These are phyloP conservation scores for Aspergillus clavatus DNA, from an alignment of 2,329 filamentous ascomycete species.

Conservation along the genomic window DNA sequence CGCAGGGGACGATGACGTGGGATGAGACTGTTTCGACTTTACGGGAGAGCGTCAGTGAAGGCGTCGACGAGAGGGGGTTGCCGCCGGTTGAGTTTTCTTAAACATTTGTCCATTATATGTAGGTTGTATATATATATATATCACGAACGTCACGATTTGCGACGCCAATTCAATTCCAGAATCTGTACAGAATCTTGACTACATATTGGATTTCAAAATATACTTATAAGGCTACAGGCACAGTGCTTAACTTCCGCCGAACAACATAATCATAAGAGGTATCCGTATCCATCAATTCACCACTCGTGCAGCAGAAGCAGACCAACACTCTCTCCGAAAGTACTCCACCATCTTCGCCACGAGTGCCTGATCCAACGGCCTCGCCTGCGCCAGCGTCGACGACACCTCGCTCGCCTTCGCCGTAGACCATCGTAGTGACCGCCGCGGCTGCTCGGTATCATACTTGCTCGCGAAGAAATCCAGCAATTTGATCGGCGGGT, in stretches of 20 bases:
- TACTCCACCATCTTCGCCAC: constrained; percentile 36
- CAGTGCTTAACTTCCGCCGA: too few relatives aligned
- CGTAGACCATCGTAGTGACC: constrained; percentile 15
- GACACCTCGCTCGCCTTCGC: constrained; percentile 14
- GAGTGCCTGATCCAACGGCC: constrained; percentile 17
- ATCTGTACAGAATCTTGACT: too few relatives aligned
- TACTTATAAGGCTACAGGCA: too few relatives aligned
- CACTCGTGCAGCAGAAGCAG: too few relatives aligned
- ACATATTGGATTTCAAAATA: too few relatives aligned
- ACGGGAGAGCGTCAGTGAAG: constrained; percentile 40
- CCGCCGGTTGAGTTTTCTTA: constrained; percentile 42
- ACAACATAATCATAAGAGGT: too few relatives aligned
- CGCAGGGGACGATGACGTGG: constrained; percentile 29
- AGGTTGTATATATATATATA: too few relatives aligned
- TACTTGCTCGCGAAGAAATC: constrained; percentile 54
- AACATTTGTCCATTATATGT: too few relatives aligned
- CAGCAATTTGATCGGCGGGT: constrained; percentile 51
- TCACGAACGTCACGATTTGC: neutral
- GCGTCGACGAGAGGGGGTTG: constrained; percentile 43
- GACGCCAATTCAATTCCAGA: too few relatives aligned
- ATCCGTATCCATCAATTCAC: too few relatives aligned
- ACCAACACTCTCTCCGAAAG: constrained; percentile 25
- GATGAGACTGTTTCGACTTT: constrained; percentile 36
- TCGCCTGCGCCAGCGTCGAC: constrained; percentile 9
- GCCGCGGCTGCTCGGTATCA: constrained; percentile 23